Evolutionary conservation across 148 eudicot species (phyloP), one percentile per base, ranked within the genome.

Genomic region (Salicornia ramosissima): DNA sequence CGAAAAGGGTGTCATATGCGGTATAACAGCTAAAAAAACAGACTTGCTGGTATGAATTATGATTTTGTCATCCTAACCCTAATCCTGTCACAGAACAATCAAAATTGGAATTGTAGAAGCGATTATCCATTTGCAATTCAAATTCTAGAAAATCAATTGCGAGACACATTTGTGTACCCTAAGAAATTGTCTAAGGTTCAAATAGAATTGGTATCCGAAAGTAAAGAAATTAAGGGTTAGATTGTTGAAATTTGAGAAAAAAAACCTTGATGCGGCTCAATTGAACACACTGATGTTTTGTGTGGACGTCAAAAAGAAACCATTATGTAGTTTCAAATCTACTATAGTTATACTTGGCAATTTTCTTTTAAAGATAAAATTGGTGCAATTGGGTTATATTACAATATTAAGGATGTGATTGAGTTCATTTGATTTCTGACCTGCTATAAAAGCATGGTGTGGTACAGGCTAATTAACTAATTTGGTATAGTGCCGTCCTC

Each of bases 401-500:
- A 15, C 6, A 39, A 25, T 15, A 3, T 14, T 28, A 16, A 15
- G 10, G 21, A 22, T 68, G 18, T 69, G 49, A 40, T 28, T 69
- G 53, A 18, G 39, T 57, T 13, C 34, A 28, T 55, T 6, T 34
- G 52, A 25, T 28, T 22, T 11, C 10, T 57, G n/a, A n/a, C 53
- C 28, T 28, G 13, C 40, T 55, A n/a, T n/a, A 13, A 55, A 26
- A 55, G 60, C 30, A 14, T 1, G 11, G 64, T 60, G 34, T 60
- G 43, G 28, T 43, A 66, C 43, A 19, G 26, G 52, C 63, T 72
- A 39, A 40, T 29, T 24, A 19, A 53, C 24, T 14, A 19, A 55
- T 13, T 28, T 10, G 18, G 13, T 0, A n/a, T 13, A 18, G 71
- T 67, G 71, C 86, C 82, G 89, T 59, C 28, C 56, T 71, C 12